A percentile compares a stretch with the other conserved stretches of the same genome.
phyloP scores from a whole-genome alignment of 371 early-diverging fungal species.

The Choanephora cucurbitarum region DNA sequence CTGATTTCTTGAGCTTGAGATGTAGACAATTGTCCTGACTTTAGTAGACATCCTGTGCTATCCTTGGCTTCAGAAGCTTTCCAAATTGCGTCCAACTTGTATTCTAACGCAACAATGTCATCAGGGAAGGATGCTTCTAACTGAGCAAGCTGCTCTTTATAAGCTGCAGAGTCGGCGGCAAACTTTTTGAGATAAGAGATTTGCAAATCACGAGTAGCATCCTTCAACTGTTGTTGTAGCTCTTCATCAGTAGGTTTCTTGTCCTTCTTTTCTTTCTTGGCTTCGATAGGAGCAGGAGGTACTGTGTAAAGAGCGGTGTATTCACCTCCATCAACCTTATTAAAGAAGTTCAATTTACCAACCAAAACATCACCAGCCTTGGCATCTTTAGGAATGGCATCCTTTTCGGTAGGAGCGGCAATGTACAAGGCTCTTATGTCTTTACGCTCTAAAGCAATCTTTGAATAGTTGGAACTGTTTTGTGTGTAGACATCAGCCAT shows the following conservation, averaged over 20 bases:
- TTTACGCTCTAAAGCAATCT: constrained; percentile 39
- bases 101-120: constrained; percentile 57
- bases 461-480: constrained; percentile 44
- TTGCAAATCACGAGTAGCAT: constrained; percentile 77
- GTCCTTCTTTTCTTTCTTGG: constrained; percentile 26
- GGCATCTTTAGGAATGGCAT: constrained; percentile 69
- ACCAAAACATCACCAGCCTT: constrained; percentile 79
- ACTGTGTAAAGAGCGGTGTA: constrained; percentile 64
- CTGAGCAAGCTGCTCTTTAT: constrained; percentile 56
- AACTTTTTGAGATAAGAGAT: constrained; percentile 81
- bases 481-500: constrained; percentile 58
- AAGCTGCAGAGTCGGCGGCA: constrained; percentile 56
- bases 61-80: constrained; percentile 52
- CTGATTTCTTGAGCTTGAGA: constrained; percentile 52
- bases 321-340: constrained; percentile 61
- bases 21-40: constrained; percentile 38
- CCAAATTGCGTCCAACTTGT: constrained; percentile 58
- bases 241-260: constrained; percentile 53
- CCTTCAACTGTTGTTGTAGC: constrained; percentile 58
- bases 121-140: constrained; percentile 60
- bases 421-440: constrained; percentile 40
- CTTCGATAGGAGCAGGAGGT: constrained; percentile 39
- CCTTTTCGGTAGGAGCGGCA: constrained; percentile 39
- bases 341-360: constrained; percentile 65
- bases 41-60: constrained; percentile 18